Evolutionary conservation across 768 basidiomycete species (phyloP).

Genomic region (Tricholoma sp.): DNA sequence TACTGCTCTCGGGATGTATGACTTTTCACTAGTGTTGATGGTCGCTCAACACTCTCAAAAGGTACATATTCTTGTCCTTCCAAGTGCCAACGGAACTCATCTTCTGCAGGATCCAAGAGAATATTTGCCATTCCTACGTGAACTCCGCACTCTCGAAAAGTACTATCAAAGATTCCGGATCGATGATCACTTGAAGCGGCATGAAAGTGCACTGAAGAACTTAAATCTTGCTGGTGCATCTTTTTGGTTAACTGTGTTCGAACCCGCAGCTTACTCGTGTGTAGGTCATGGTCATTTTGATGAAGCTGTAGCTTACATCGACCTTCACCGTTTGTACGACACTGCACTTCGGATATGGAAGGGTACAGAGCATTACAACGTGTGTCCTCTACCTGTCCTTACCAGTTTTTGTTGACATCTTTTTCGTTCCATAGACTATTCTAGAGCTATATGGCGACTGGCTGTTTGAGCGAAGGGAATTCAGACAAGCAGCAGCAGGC

Average conservation of each 20-base stretch:
- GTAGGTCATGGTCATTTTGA: conserved; percentile 68
- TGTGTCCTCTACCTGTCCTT: conserved; percentile 22
- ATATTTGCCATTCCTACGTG: conserved; percentile 94
- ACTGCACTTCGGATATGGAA: conserved; percentile 73
- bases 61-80: conserved; percentile 36
- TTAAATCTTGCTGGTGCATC: conserved; percentile 65
- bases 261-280: not conserved
- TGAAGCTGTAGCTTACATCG: conserved; percentile 77
- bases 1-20: conserved; percentile 97
- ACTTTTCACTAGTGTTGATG: conserved; percentile 93
- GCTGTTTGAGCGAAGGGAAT: conserved; percentile 82
- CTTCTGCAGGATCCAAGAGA: conserved; percentile 84
- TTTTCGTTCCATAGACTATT: conserved; percentile 43
- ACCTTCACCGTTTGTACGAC: conserved; percentile 70
- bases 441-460: conserved; percentile 79
- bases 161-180: conserved; percentile 87
- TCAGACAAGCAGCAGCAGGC: conserved; percentile 82
- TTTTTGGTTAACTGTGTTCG: not conserved
- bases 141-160: conserved; percentile 73
- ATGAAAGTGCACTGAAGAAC: conserved; percentile 70
- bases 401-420: not conserved
- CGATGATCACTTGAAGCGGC: conserved; percentile 83
- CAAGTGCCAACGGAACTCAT: not conserved
- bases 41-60: conserved; percentile 97
- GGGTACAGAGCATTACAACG: conserved; percentile 57